phyloP scores from a whole-genome alignment of 2,329 filamentous ascomycete genomes.

The Stromatinia cepivora region DNA sequence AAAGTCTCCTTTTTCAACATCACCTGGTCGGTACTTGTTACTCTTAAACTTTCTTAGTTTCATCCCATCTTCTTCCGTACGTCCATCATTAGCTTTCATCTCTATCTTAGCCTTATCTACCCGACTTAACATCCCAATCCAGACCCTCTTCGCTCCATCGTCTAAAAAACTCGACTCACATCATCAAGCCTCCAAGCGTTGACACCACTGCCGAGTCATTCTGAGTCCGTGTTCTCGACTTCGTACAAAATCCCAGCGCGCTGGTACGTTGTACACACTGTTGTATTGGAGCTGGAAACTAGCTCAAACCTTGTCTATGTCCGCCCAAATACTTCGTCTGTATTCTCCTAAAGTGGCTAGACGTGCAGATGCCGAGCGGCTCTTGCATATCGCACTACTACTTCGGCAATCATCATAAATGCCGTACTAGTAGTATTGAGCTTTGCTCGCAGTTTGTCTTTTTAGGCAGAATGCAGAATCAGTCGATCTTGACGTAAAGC shows the following conservation, averaged over 20 bases:
- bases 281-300: background rate
- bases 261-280: background rate
- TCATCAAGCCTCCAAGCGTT: background rate
- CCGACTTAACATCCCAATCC: constrained; percentile 9
- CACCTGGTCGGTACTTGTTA: background rate
- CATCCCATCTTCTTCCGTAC: background rate
- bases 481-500: constrained; percentile 14
- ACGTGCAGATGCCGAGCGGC: constrained; percentile 14
- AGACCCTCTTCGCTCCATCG: background rate
- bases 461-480: background rate
- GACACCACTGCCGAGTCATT: constrained; percentile 8
- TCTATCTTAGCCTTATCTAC: constrained; percentile 24
- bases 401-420: background rate
- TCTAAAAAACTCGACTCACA: background rate
- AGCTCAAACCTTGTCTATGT: background rate
- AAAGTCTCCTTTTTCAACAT: background rate
- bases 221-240: background rate
- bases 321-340: background rate
- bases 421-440: background rate
- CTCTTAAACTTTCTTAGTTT: background rate
- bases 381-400: background rate
- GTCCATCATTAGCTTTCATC: background rate
- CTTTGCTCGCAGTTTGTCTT: background rate
- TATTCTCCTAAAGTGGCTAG: background rate
- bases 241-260: background rate